These are phyloP conservation scores for Aureobasidium zeae DNA, from an alignment of 2,329 filamentous ascomycete species.

Conservation along the genomic window DNA sequence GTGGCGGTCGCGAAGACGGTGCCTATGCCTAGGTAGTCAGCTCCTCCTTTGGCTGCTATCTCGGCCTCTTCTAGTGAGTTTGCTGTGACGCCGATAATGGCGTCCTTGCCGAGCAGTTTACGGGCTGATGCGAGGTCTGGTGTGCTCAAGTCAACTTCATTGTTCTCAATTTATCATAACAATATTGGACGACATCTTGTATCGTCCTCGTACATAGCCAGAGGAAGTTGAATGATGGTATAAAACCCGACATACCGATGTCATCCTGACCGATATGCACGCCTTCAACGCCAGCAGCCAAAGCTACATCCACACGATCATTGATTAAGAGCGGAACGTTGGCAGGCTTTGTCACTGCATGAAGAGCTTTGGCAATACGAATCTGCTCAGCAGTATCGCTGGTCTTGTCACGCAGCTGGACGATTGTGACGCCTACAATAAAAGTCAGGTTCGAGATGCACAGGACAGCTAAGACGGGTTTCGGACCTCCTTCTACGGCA, in stretches of 20 bases:
- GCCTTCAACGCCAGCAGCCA: constrained; percentile 78
- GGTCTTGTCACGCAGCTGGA: constrained; percentile 86
- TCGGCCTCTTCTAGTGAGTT: constrained; percentile 64
- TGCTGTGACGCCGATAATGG: constrained; percentile 86
- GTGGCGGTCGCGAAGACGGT: constrained; percentile 81
- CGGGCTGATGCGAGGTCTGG: constrained; percentile 57
- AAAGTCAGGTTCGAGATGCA: too few species aligned
- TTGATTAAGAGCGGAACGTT: constrained; percentile 81
- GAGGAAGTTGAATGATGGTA: not conserved
- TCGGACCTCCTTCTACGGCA: constrained; percentile 61
- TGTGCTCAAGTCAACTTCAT: not conserved
- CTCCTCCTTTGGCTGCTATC: constrained; percentile 62
- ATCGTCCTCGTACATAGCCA: not conserved
- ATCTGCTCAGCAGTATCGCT: constrained; percentile 65
- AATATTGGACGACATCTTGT: too few species aligned
- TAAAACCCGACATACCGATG: constrained; percentile 48
- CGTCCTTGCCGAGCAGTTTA: constrained; percentile 59
- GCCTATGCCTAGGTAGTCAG: constrained; percentile 84
- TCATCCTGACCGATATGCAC: constrained; percentile 95
- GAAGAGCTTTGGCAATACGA: constrained; percentile 59
- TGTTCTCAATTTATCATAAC: too few species aligned
- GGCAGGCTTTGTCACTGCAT: constrained; percentile 57
- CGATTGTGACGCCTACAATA: constrained; percentile 63
- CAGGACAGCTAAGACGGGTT: not conserved
- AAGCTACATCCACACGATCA: constrained; percentile 80